Evolutionary conservation across 139 green algal species (phyloP), one percentile per base, ranked within the genome.

Genomic region (Chlorella sorokiniana): DNA sequence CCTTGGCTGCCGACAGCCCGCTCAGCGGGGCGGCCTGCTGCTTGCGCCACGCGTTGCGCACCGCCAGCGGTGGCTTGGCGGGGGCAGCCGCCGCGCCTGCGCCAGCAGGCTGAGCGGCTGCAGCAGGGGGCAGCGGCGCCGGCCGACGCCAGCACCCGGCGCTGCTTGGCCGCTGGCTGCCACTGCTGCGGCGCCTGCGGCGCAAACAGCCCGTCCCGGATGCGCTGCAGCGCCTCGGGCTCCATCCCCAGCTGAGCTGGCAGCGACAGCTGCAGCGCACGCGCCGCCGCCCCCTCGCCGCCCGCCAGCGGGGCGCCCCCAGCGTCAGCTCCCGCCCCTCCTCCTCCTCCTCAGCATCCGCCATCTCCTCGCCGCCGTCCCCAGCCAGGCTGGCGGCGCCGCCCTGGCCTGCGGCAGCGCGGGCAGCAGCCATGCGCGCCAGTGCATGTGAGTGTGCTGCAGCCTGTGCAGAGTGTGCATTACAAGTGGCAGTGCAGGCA

Each of bases 231-330:
- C 8, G 77, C 48, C 1, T 83, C 67, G 7, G 93, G 90, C 51
- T 94, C 84, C 11, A 93, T 87, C 23, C 82, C 86, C 68, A 96
- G 78, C 62, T 85, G 80, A 1, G 85, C 83, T 23, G 92, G 86
- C 85, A 96, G 86, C 14, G 78, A 51, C 77, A 94, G 83, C 72
- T 87, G 84, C 69, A 96, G 82, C 40, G 86, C 42, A 0, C 71
- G 65, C n/a, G 71, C 54, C 54, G 44, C 79, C 23, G 20, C 63
- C 37, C 42, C 69, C 45, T 48, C 75, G 29, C 65, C 81, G 20
- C 18, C 67, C 25, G 27, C 70, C 20, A 7, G 0, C 5, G 11
- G 20, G 10, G 70, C 44, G n/a, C 41, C 62, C 61, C 42, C 33
- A 70, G 65, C 3, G 56, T 59, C 75, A 37, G 56, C 71, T 41